These are phyloP conservation scores for Sophora flavescens DNA, from an alignment of 306 rosid species.

Conservation along the genomic window DNA sequence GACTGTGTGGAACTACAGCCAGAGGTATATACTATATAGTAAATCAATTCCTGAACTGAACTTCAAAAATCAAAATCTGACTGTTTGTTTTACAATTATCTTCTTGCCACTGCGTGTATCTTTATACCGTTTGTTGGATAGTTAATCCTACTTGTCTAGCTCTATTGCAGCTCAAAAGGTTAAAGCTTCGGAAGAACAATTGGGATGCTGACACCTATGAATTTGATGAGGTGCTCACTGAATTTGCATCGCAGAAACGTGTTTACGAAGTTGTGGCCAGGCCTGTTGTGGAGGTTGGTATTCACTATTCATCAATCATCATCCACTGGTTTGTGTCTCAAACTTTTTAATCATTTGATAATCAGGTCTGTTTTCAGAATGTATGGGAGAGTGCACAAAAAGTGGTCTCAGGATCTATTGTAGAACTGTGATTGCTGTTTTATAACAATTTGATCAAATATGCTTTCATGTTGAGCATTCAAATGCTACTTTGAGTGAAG, in stretches of 20 bases:
- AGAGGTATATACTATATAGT: conserved; percentile 71
- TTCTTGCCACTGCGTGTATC: not conserved
- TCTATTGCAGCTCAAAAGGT: conserved; percentile 88
- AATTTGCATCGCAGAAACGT: conserved; percentile 96
- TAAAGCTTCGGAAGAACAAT: conserved; percentile 93
- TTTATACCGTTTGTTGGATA: not conserved
- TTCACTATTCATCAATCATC: conserved; percentile 6
- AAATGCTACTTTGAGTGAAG: conserved; percentile 20
- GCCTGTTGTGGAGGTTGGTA: conserved; percentile 97
- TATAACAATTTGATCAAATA: not conserved
- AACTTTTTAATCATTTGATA: conserved; percentile 34
- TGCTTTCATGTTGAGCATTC: conserved; percentile 22
- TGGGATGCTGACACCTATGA: conserved; percentile 99
- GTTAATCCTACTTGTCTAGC: conserved; percentile 29
- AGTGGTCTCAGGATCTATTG: conserved; percentile 12
- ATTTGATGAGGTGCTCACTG: conserved; percentile 98
- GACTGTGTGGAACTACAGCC: conserved; percentile 97
- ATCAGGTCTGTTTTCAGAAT: conserved; percentile 1
- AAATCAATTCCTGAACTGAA: conserved; percentile 10
- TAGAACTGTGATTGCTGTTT: conserved; percentile 3
- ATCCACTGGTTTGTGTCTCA: conserved; percentile 23
- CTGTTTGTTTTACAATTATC: conserved; percentile 28
- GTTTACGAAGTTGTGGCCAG: conserved; percentile 97
- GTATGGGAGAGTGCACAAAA: conserved; percentile 25
- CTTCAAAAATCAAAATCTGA: not conserved